Percentiles rank a stretch among this genome's conserved stretches.
These are phyloP conservation scores for Cladochytrium replicatum DNA, from an alignment of 192 early-diverging fungal species.

Conservation along the genomic window DNA sequence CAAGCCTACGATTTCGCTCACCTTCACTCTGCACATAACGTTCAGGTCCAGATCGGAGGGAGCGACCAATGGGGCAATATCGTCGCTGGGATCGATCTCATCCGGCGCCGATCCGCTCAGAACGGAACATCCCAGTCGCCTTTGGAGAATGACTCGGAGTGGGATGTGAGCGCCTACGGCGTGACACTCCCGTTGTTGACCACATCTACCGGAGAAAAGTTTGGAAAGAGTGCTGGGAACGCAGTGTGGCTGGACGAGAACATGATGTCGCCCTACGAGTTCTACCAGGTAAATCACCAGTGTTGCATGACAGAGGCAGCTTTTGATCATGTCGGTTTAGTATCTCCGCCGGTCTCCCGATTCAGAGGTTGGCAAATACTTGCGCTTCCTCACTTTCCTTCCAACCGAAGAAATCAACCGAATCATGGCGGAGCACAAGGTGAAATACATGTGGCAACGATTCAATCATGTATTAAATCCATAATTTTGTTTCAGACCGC, in stretches of 20 bases:
- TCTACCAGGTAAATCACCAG: slow-evolving; percentile 88
- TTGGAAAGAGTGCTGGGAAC: slow-evolving; percentile 95
- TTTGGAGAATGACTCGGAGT: not conserved
- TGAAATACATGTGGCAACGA: slow-evolving; percentile 16
- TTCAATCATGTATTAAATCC: not conserved
- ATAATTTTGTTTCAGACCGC: slow-evolving; percentile 12
- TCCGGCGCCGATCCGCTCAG: slow-evolving; percentile 44
- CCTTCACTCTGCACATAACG: slow-evolving; percentile 52
- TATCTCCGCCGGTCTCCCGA: slow-evolving; percentile 84
- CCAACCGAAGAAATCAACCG: slow-evolving; percentile 45
- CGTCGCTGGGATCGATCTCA: slow-evolving; percentile 82
- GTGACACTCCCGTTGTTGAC: slow-evolving; percentile 81
- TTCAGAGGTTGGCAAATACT: slow-evolving; percentile 60
- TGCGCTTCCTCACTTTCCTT: slow-evolving; percentile 77
- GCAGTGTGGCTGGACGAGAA: slow-evolving; percentile 84
- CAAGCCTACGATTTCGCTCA: slow-evolving; percentile 93
- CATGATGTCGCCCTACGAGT: slow-evolving; percentile 72
- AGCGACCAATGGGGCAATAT: slow-evolving; percentile 99
- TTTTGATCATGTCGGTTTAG: slow-evolving; percentile 18
- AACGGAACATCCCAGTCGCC: not conserved
- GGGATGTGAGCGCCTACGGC: slow-evolving; percentile 51
- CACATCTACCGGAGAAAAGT: slow-evolving; percentile 85
- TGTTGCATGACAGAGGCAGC: not conserved
- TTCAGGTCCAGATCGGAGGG: slow-evolving; percentile 76
- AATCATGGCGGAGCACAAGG: slow-evolving; percentile 55